A percentile compares a stretch with the other conserved stretches of the same genome.
Conservation (phyloP, 2,329 filamentous ascomycete genomes). For the Stachybotrys elegans region DNA sequence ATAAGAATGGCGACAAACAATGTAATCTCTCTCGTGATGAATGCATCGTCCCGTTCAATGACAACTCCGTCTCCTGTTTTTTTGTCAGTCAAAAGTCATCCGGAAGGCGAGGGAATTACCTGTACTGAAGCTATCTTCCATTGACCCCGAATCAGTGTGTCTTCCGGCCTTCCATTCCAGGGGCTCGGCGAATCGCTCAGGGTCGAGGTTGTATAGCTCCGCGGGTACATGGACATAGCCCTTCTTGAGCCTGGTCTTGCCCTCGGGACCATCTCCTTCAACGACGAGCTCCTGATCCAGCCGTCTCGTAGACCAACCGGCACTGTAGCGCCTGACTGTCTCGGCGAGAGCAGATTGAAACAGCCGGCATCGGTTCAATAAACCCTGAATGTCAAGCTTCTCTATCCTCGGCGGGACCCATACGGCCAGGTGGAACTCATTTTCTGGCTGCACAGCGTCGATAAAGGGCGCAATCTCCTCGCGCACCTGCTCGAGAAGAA, state of each 20-base stretch:
- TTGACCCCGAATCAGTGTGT: conserved; percentile 24
- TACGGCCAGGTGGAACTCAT: conserved; percentile 30
- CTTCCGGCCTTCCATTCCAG: conserved; percentile 28
- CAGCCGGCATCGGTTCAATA: conserved; percentile 29
- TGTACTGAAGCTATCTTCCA: too few species aligned
- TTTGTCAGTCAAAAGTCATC: too few species aligned
- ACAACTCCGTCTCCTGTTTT: conserved; percentile 25
- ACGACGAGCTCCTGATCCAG: conserved; percentile 26
- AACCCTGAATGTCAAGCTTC: conserved; percentile 28
- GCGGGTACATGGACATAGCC: conserved; percentile 27
- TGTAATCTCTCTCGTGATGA: conserved; percentile 27
- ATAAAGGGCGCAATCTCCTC: conserved; percentile 31
- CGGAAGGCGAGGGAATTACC: too few species aligned
- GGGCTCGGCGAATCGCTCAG: conserved; percentile 24
- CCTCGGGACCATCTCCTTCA: conserved; percentile 13
- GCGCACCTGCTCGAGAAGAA: conserved; percentile 31
- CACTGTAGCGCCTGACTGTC: conserved; percentile 32
- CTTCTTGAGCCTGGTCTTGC: conserved; percentile 27
- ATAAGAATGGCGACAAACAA: conserved; percentile 28
- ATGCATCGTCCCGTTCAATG: conserved; percentile 26
- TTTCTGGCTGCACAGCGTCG: conserved; percentile 23
- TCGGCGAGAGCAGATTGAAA: conserved; percentile 35
- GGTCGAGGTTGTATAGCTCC: conserved; percentile 29
- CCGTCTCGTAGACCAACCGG: conserved; percentile 23
- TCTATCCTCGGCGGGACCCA: conserved; percentile 28